Base-by-base conservation (phyloP, 1,284 basidiomycete species). In the Cutaneotrichosporon arboriforme region DNA sequence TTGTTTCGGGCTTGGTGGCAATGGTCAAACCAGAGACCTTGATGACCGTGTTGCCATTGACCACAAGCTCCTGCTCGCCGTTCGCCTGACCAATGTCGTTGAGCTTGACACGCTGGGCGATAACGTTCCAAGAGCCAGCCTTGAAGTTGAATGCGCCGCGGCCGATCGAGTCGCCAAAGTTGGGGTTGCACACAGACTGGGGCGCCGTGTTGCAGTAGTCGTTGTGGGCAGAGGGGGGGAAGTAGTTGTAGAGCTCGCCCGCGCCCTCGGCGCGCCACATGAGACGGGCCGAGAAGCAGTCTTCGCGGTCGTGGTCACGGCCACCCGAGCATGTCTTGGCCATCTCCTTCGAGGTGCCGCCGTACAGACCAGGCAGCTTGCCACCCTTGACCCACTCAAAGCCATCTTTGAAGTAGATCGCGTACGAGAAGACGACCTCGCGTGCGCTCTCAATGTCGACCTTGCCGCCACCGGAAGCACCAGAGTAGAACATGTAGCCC, bases 101-200 rank as follows among this genome's bases (percentile, higher is more conserved):
- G 54, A 87, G 63, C 68, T 80, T 83, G 49, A 87, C 75, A n/a
- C 84, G 76, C 55, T 84, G 77, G 0, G 82, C 80, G 18, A 87
- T 67, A 2, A 77, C 77, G 3, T 77, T 76, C 85, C 86, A 88
- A 64, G 83, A 80, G 9, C 81, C 84, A 4, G 70, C 65, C 8
- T 78, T 72, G 74, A 82, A 90, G 3, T 61, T 68, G 78, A 88
- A 91, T 0, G 84, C 77, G 0, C 87, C 87, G 12, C 89, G 81
- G 7, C 84, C 86, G 55, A 91, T 66, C 8, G 73, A 75, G 54
- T 73, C 73, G 15, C 73, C 73, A 46, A 66, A 75, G 13, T 51
- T 52, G n/a, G 63, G 36, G 52, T 70, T 67, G 57, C 68, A 68
- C n/a, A 56, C 49, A 22, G 60, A 63, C 43, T 59, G 59, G 12